Evolutionary conservation across 768 basidiomycete genomes (phyloP), one percentile per base, ranked within the genome.

Genomic region (Tremella yokohamensis): DNA sequence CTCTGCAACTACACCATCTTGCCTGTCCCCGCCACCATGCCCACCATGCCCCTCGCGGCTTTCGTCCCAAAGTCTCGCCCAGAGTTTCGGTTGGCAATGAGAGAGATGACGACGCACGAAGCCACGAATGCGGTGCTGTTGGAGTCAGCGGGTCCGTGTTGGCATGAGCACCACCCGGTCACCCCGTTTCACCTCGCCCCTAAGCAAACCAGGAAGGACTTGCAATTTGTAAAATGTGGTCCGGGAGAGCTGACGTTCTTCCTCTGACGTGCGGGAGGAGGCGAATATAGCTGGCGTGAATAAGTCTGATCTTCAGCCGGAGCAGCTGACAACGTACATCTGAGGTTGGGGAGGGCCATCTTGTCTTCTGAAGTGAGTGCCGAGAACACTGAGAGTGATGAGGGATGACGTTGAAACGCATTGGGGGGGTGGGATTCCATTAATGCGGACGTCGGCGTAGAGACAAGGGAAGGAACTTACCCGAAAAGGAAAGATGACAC

Each of bases 221-320:
- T n/a, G 74, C 75, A 76, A 76, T 58, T 70, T 73, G 61, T 76
- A 76, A 51, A 76, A 76, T 2, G 75, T 76, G 13, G 62, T 57
- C n/a, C 75, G 52, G 20, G 75, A 76, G 12, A 76, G 56, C 49
- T 76, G 73, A 9, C 66, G 40, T 48, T 76, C 75, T 52, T 76
- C 75, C 34, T 74, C 75, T n/a, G 75, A 73, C 6, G 75, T 76
- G 20, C 75, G 61, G 7, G 75, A 73, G 0, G 73, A 74, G 12
- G 75, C 75, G 57, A 76, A 76, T 56, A 76, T 76, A 13, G 72
- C 75, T 76, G 29, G 12, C 25, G 19, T 45, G 18, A 37, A 29
- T 20, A 34, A 39, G 26, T 26, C 3, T 29, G 25, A 44, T 13
- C 12, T 7, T 37, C 4, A 52, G n/a, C n/a, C 6, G 25, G 16